Base-by-base conservation (phyloP, 2,329 filamentous ascomycete species). In the Emmonsiellopsis sp. region DNA sequence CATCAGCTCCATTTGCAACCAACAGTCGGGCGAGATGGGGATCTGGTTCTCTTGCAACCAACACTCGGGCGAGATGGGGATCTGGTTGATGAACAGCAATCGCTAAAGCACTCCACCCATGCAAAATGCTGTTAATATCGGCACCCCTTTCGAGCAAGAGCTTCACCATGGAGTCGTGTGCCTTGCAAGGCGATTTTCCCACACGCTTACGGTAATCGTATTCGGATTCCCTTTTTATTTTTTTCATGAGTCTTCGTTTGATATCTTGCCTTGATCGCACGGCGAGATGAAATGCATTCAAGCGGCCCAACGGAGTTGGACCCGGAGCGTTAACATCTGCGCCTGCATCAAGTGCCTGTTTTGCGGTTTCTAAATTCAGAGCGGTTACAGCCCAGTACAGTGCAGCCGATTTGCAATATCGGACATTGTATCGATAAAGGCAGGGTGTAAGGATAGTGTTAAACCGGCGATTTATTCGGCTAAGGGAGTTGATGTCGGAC, bases 141-240 rank as follows among this genome's bases (percentile, higher is more conserved):
- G 53, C 15, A 9, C 50, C 52, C 6, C 40, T 41, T 11, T 52
- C 52, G 26, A 57, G 41, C n/a, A 57, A 34, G n/a, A 57, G 11
- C 26, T 42, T 15, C 2, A 56, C 1, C n/a, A 57, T 7, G 7
- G 31, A 16, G 15, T 50, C 37, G 20, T 41, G 41, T 11, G 32
- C 37, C 37, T 41, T 7, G 37, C 26, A 32, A 1, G 26, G 31
- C n/a, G n/a, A 7, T 7, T 9, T 34, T 8, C 20, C 15, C 20
- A 42, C 40, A 8, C 13, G 37, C 35, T 7, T n/a, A 11, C 7
- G 3, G 41, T 31, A 42, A 20, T 32, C 4, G 10, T 7, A 8
- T 16, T 16, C 8, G 37, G 20, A 15, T 30, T 41, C 48, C 6
- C 31, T n/a, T 4, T 50, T 26, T 15, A 11, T 40, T 6, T 15